phyloP scores from a whole-genome alignment of 371 early-diverging fungal genomes.

The Mucor sp. region DNA sequence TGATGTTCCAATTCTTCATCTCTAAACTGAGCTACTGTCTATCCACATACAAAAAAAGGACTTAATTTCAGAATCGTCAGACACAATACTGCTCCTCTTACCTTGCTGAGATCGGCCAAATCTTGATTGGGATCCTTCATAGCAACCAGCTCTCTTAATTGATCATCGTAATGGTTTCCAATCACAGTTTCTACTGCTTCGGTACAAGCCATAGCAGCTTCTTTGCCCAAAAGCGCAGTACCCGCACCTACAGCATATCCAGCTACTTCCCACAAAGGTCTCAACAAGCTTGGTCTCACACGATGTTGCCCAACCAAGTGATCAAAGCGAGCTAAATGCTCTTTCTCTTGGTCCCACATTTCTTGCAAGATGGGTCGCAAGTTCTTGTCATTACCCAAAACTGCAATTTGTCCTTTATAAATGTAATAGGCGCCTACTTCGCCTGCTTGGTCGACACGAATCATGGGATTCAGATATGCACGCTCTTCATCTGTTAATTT shows the following conservation, averaged over 20 bases:
- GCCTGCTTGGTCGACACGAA: constrained; percentile 96
- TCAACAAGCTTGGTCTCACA: constrained; percentile 84
- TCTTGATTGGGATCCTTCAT: constrained; percentile 62
- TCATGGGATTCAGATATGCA: constrained; percentile 60
- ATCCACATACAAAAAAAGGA: background rate
- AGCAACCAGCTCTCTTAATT: constrained; percentile 73
- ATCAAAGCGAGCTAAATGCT: constrained; percentile 82
- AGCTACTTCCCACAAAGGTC: constrained; percentile 87
- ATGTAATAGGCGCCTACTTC: constrained; percentile 96
- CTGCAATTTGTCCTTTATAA: constrained; percentile 91
- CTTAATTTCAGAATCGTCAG: background rate
- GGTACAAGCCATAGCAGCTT: constrained; percentile 97
- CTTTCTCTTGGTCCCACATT: constrained; percentile 95
- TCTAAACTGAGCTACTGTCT: constrained; percentile 78
- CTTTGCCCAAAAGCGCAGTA: constrained; percentile 90
- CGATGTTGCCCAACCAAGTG: constrained; percentile 71
- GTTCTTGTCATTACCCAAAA: constrained; percentile 75
- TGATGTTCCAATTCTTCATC: constrained; percentile 97
- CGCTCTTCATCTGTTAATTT: constrained; percentile 32
- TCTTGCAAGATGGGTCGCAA: constrained; percentile 78
- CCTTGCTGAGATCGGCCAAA: constrained; percentile 62
- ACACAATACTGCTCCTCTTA: constrained; percentile 16
- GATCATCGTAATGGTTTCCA: constrained; percentile 96
- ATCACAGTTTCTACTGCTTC: constrained; percentile 98
- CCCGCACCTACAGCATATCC: constrained; percentile 88